phyloP scores from a whole-genome alignment of 139 green algal genomes.

The Limnomonas spitsbergensis region DNA sequence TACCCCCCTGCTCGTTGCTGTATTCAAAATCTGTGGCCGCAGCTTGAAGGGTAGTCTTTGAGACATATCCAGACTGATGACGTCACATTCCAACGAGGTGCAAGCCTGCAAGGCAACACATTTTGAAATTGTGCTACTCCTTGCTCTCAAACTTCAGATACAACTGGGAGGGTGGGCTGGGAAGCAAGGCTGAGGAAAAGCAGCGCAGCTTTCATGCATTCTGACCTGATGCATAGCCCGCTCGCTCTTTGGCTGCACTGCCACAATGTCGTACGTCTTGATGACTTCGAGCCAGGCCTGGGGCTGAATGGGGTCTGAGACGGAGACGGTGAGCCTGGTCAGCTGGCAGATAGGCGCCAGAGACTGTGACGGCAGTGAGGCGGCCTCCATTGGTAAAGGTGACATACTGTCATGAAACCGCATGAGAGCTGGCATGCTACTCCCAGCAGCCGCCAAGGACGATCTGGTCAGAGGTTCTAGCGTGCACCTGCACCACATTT shows the following conservation, averaged over 20 bases:
- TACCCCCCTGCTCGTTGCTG: constrained; percentile 54
- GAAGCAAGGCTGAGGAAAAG: too few species aligned
- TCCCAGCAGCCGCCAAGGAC: background rate
- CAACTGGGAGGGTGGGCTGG: too few species aligned
- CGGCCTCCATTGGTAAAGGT: too few species aligned
- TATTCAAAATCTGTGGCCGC: constrained; percentile 27
- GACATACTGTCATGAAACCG: background rate
- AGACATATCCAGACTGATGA: constrained; percentile 58
- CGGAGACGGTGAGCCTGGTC: background rate
- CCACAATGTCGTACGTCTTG: constrained; percentile 57
- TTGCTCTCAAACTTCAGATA: too few species aligned
- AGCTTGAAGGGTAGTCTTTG: constrained; percentile 45
- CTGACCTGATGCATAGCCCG: constrained; percentile 49
- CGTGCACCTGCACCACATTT: background rate
- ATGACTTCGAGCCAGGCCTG: constrained; percentile 23
- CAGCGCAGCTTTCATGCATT: too few species aligned
- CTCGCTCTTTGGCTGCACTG: constrained; percentile 55
- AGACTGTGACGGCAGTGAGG: background rate
- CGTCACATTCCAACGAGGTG: constrained; percentile 54
- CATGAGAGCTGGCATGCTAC: background rate
- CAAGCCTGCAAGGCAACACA: constrained; percentile 45
- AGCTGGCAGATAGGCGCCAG: background rate
- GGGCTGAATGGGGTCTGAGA: background rate
- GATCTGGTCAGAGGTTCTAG: background rate
- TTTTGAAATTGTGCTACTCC: too few species aligned